A percentile compares a stretch with the other conserved stretches of the same genome.
phyloP scores from a whole-genome alignment of 2,329 filamentous ascomycete species.

The Monosporascus cannonballus region DNA sequence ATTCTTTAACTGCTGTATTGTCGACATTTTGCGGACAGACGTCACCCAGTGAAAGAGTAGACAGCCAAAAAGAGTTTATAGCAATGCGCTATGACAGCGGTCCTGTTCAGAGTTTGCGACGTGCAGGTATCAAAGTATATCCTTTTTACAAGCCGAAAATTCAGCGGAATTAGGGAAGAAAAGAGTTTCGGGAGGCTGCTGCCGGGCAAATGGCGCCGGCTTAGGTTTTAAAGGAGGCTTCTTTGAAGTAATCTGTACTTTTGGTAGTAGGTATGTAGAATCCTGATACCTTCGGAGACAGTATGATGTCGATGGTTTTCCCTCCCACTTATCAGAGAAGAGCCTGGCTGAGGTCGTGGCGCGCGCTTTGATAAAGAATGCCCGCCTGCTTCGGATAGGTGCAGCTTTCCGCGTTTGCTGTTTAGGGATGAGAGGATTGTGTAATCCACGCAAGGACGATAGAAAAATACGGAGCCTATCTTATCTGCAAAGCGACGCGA shows the following conservation, averaged over 20 bases:
- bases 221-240: too few species aligned
- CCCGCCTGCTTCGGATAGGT: not conserved
- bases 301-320: not conserved
- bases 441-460: too few species aligned
- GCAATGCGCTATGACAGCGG: not conserved
- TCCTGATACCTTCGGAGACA: not conserved
- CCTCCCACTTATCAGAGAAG: not conserved
- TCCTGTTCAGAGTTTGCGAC: not conserved
- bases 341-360: not conserved
- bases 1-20: conserved; percentile 95
- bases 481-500: too few species aligned
- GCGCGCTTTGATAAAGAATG: too few species aligned
- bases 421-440: too few species aligned
- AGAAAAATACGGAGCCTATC: too few species aligned
- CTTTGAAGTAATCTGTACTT: not conserved
- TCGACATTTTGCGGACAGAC: conserved; percentile 44
- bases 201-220: too few species aligned
- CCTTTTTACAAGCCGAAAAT: not conserved
- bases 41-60: conserved; percentile 12
- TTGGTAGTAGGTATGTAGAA: not conserved
- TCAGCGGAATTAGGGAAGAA: not conserved
- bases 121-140: not conserved
- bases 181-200: not conserved
- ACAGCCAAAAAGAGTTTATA: not conserved
- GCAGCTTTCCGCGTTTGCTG: not conserved